Percentiles rank a stretch among this genome's conserved stretches.
Conservation (phyloP, 2,329 filamentous ascomycete genomes). For the Claviceps purpurea region DNA sequence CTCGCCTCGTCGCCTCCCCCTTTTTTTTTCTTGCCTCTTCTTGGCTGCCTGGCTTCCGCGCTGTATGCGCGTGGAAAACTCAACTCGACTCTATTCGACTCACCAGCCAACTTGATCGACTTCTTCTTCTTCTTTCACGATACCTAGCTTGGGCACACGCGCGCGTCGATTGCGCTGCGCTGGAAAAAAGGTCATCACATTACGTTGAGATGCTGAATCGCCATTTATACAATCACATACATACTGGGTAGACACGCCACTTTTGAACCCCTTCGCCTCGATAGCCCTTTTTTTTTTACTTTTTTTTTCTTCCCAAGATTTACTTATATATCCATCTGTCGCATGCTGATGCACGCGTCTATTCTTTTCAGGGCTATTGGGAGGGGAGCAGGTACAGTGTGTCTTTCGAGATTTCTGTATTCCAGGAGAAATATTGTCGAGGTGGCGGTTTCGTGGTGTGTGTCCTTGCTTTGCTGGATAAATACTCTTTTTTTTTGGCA, state of each 20-base stretch:
- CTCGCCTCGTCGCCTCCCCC: not conserved
- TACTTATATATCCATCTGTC: not conserved
- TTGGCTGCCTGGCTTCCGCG: not conserved
- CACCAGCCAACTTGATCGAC: conserved; percentile 7
- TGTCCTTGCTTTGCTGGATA: conserved; percentile 12
- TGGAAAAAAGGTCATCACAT: conserved; percentile 4
- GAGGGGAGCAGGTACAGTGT: conserved; percentile 5
- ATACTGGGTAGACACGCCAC: conserved; percentile 9
- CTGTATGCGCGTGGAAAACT: conserved; percentile 1
- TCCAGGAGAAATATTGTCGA: not conserved
- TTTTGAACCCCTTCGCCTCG: not conserved
- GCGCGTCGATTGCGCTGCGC: conserved; percentile 18
- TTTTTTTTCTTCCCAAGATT: not conserved
- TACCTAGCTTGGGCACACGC: conserved; percentile 7
- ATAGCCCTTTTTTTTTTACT: not conserved
- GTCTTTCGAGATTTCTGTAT: conserved; percentile 13
- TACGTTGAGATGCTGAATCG: conserved; percentile 2
- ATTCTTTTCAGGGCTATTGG: not conserved
- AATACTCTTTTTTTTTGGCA: conserved; percentile 7
- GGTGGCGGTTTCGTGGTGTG: conserved; percentile 7
- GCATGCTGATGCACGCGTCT: not conserved
- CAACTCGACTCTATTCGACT: not conserved
- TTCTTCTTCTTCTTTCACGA: conserved; percentile 11
- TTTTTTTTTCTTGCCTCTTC: not conserved
- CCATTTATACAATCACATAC: conserved; percentile 3